Percentiles rank a stretch among this genome's conserved stretches.
Conservation (phyloP, 129 eudicot genomes). For the Centrapalus pauciflorus region DNA sequence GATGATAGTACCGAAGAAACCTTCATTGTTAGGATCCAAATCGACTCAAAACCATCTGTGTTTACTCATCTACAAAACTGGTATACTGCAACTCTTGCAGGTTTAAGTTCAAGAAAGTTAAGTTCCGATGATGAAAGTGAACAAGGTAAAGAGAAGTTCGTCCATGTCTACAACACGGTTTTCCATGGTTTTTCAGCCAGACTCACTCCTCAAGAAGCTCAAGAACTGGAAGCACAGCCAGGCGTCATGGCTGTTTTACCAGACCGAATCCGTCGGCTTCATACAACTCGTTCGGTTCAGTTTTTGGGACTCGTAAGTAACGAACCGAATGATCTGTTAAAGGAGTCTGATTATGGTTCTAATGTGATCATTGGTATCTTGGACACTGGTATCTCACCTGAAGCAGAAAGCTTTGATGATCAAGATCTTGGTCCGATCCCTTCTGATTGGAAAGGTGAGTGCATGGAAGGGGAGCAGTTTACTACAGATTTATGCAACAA, state of each 20-base stretch:
- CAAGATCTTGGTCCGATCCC: slow-evolving; percentile 68
- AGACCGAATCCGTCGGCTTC: slow-evolving; percentile 51
- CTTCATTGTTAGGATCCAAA: slow-evolving; percentile 60
- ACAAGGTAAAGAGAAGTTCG: slow-evolving; percentile 14
- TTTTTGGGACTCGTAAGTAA: slow-evolving; percentile 52
- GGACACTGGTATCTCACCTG: slow-evolving; percentile 90
- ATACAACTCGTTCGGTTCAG: slow-evolving; percentile 62
- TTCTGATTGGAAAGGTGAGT: slow-evolving; percentile 78
- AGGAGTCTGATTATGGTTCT: slow-evolving; percentile 71
- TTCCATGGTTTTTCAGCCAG: slow-evolving; percentile 83
- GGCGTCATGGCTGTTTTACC: slow-evolving; percentile 57
- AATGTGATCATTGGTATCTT: slow-evolving; percentile 65
- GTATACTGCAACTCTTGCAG: slow-evolving; percentile 62
- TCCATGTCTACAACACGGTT: slow-evolving; percentile 68
- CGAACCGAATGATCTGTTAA: slow-evolving; percentile 24
- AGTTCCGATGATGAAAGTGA: slow-evolving; percentile 1
- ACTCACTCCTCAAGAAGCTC: slow-evolving; percentile 56
- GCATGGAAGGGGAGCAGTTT: slow-evolving; percentile 60
- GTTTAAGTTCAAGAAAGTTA: slow-evolving; percentile 30
- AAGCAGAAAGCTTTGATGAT: slow-evolving; percentile 71
- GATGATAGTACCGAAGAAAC: slow-evolving; percentile 41
- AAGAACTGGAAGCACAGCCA: slow-evolving; percentile 31
- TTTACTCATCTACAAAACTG: slow-evolving; percentile 58
- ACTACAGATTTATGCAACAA: slow-evolving; percentile 47
- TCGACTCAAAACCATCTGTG: slow-evolving; percentile 59